These are phyloP conservation scores for Pseudogymnoascus sp. DNA, from an alignment of 2,329 filamentous ascomycete species.

Conservation along the genomic window DNA sequence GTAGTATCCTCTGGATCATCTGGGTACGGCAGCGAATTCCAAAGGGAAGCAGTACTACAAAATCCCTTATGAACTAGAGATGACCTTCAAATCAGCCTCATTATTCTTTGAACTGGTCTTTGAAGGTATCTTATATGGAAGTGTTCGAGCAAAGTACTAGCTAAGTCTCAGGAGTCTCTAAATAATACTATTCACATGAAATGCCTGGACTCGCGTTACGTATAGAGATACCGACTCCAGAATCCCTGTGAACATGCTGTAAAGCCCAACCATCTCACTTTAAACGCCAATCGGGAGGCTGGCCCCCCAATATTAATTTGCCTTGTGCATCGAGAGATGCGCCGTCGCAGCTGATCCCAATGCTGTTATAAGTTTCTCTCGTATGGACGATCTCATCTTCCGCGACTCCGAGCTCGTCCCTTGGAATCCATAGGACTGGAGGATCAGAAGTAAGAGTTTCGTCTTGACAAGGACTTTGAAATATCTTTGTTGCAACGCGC, in stretches of 20 bases:
- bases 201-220: not conserved
- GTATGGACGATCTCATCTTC: not conserved
- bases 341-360: not conserved
- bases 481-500: not conserved
- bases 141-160: not conserved
- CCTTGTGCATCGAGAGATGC: not conserved
- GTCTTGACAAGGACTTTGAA: not conserved
- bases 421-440: slow-evolving; percentile 35
- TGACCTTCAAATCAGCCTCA: not conserved
- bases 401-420: not conserved
- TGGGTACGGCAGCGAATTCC: too few relatives aligned
- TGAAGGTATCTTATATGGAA: not conserved
- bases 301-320: not conserved
- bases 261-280: not conserved
- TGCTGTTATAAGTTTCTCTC: not conserved
- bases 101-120: not conserved
- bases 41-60: not conserved
- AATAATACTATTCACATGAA: not conserved
- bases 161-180: not conserved
- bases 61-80: not conserved
- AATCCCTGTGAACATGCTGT: not conserved
- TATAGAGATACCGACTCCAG: not conserved
- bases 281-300: not conserved
- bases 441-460: not conserved
- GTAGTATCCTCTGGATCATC: too few relatives aligned